A percentile compares a stretch with the other conserved stretches of the same genome.
Evolutionary conservation across 169 alveolate genomes (phyloP).

Genomic region (Hepatocystis sp.): DNA sequence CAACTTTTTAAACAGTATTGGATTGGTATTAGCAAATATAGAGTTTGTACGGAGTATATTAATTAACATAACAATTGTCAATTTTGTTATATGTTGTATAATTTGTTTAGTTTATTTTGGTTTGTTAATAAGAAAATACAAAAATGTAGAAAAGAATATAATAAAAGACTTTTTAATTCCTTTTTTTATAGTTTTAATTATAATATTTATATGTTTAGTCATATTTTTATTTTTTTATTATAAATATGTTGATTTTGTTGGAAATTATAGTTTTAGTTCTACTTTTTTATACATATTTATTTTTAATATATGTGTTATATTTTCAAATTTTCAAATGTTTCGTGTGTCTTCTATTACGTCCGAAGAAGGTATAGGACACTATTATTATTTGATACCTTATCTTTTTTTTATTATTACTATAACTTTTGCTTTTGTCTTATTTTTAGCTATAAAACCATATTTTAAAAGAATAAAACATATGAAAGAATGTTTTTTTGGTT

Average conservation of each 20-base stretch:
- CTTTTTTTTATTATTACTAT: conserved; percentile 62
- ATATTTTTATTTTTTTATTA: conserved; percentile 41
- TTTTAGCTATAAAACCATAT: conserved; percentile 45
- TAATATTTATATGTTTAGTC: conserved; percentile 47
- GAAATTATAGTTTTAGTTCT: conserved; percentile 37
- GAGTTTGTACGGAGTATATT: conserved; percentile 20
- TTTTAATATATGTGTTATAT: conserved; percentile 58
- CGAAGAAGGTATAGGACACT: conserved; percentile 19
- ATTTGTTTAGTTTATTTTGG: conserved; percentile 30
- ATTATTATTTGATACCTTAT: conserved; percentile 23
- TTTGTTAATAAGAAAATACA: conserved; percentile 59
- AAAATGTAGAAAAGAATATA: conserved; percentile 51
- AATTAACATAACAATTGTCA: conserved; percentile 13
- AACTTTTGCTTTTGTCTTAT: conserved; percentile 53
- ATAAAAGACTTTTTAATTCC: conserved; percentile 57
- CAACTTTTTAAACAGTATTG: conserved; percentile 11
- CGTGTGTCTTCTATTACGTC: conserved; percentile 28
- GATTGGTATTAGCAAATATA: conserved; percentile 6
- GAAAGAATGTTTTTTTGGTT: conserved; percentile 8
- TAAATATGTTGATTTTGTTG: conserved; percentile 21
- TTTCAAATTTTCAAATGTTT: conserved; percentile 69
- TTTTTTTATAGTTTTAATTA: conserved; percentile 17
- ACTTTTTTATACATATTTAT: conserved; percentile 33
- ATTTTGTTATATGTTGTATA: conserved; percentile 19
- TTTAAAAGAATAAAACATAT: conserved; percentile 49